phyloP scores from a whole-genome alignment of 768 basidiomycete species.

The Rhodotorula diobovata region DNA sequence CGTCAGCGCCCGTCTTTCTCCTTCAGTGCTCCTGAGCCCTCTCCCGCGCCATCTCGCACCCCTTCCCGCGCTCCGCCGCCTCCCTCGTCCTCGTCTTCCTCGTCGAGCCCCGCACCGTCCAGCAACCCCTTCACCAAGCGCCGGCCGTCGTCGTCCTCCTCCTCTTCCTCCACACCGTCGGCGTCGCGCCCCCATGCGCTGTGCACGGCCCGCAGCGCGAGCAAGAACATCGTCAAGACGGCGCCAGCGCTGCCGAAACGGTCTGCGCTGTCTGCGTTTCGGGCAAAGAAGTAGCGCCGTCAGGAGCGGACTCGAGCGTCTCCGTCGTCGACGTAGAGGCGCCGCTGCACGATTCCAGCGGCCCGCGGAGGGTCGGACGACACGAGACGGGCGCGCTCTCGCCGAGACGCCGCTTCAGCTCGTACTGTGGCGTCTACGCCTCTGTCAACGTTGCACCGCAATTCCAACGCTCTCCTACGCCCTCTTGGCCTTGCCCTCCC shows the following conservation, averaged over 20 bases:
- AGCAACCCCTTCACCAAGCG: not conserved
- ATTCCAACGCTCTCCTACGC: not conserved
- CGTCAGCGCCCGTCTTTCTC: not conserved
- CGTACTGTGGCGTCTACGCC: too few relatives aligned
- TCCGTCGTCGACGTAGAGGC: too few relatives aligned
- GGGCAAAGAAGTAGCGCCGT: not conserved
- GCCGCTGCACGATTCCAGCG: too few relatives aligned
- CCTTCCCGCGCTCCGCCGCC: constrained; percentile 3
- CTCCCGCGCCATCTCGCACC: not conserved
- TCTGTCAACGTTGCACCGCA: too few relatives aligned
- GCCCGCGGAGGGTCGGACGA: too few relatives aligned
- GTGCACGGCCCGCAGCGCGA: constrained; percentile 3
- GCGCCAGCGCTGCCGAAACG: not conserved
- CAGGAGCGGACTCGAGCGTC: too few relatives aligned
- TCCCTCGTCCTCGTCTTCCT: too few relatives aligned
- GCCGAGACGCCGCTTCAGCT: too few relatives aligned
- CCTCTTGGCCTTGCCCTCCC: not conserved
- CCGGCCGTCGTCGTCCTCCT: not conserved
- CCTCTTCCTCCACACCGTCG: not conserved
- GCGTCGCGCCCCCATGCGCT: not conserved
- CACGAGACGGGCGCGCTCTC: too few relatives aligned
- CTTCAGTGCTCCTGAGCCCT: not conserved
- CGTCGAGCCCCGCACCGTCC: not conserved
- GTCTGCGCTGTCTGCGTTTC: not conserved
- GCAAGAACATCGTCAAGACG: constrained; percentile 10